Conservation (phyloP, 495 filamentous ascomycete species). For the Neurospora pannonica region DNA sequence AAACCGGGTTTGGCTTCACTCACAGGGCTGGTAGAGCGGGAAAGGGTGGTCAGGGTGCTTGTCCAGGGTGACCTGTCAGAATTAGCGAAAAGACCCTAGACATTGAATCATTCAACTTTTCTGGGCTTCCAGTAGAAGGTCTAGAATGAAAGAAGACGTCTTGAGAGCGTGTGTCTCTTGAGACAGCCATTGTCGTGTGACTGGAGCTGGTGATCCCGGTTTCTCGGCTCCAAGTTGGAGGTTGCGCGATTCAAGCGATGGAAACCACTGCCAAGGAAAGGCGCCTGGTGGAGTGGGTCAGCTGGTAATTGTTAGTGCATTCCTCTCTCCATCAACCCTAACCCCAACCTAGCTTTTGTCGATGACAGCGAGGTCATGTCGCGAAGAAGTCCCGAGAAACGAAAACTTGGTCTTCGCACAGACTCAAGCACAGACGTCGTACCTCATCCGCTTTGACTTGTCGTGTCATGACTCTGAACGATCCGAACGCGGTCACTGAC, state of each 20-base stretch:
- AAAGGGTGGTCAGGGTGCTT: not conserved
- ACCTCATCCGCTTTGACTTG: not conserved
- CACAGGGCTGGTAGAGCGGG: not conserved
- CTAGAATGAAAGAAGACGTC: not conserved
- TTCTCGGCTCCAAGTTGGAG: not conserved
- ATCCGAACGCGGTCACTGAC: not conserved
- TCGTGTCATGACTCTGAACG: not conserved
- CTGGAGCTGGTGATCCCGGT: not conserved
- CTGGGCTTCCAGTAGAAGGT: not conserved
- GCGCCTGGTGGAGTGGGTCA: not conserved
- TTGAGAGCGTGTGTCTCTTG: not conserved
- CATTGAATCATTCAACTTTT: not conserved
- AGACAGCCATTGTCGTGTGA: not conserved
- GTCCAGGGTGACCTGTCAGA: not conserved
- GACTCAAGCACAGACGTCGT: not conserved
- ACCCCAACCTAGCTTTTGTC: not conserved
- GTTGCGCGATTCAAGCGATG: not conserved
- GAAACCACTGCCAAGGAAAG: not conserved
- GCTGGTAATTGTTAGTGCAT: not conserved
- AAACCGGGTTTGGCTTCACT: constrained; percentile 19
- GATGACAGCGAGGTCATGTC: not conserved
- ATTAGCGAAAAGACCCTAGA: not conserved
- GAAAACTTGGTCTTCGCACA: not conserved
- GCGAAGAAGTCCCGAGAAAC: not conserved
- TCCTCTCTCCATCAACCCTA: accelerated